Conservation (phyloP, 208 protist species). For the Crithidia acanthocephali region DNA sequence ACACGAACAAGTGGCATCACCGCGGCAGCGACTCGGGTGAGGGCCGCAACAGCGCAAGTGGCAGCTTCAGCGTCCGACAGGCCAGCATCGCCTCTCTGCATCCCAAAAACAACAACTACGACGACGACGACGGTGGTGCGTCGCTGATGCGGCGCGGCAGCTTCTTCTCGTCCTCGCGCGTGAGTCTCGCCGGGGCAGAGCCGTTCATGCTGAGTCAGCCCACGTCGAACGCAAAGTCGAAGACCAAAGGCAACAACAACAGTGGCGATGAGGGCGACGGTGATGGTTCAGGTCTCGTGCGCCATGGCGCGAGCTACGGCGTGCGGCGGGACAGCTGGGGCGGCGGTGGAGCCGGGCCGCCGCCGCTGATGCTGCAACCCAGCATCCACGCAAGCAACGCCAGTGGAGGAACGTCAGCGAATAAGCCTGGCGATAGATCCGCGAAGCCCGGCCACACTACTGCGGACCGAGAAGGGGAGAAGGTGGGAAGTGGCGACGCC, state of each 20-base stretch:
- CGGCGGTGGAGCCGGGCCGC: background rate
- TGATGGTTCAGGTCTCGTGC: background rate
- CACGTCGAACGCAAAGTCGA: background rate
- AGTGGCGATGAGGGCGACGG: background rate
- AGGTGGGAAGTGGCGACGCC: background rate
- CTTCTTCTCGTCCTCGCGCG: constrained; percentile 13
- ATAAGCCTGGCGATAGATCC: too few relatives aligned
- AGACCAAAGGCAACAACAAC: background rate
- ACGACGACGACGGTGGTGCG: background rate
- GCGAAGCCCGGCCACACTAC: too few relatives aligned
- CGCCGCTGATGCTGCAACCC: constrained; percentile 5
- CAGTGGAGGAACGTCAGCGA: too few relatives aligned
- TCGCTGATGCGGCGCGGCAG: background rate
- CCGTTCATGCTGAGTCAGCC: constrained; percentile 7
- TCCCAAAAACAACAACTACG: background rate
- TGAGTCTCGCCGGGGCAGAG: constrained; percentile 2
- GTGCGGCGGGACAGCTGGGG: background rate
- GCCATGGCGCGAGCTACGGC: constrained; percentile 9
- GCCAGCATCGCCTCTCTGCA: constrained; percentile 3
- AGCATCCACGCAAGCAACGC: background rate
- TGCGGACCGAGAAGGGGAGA: too few relatives aligned
- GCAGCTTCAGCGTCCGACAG: constrained; percentile 12
- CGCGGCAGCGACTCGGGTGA: background rate
- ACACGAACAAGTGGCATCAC: constrained; percentile 4
- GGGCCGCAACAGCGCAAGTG: background rate